Base-by-base conservation (phyloP, 495 filamentous ascomycete species). In the Xylaria cubensis region DNA sequence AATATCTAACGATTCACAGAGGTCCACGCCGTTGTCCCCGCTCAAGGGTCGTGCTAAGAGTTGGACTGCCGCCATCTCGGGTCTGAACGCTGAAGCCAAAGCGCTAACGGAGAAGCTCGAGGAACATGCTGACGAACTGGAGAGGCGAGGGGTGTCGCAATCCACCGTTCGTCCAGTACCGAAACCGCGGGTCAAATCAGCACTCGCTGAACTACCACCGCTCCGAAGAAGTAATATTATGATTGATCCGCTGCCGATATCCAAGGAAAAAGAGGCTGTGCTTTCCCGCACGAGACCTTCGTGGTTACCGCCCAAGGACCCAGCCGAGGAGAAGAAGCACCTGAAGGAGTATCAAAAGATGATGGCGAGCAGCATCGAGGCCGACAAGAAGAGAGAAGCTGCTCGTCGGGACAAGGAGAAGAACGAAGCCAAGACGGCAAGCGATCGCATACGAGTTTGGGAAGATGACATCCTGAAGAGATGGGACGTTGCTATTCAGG, bases 191-290 rank as follows among this genome's bases (percentile, higher is more conserved):
- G 82, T 86, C 15, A 87, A 86, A 59, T 88, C 87, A 10, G 85
- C 86, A 3, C 79, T 88, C 56, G 82, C 86, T 34, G 90, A 94
- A 69, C 84, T 98, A 8, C 96, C 96, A 4, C 96, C 94, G 17
- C 79, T 97, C 21, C 90, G 93, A 67, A 91, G 92, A 71, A 92
- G 92, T 19, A 95, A 97, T 77, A 91, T 97, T 62, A 95, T 98
- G 92, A 97, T 98, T 71, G 96, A 99, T 80, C 96, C 96, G 9
- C 82, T 99, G 69, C 97, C 95, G 2, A 91, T 97, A 46, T 97
- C 95, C 75, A 97, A 94, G 82, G 96, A 99, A 84, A 99, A 99
- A 81, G 94, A 97, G 74, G 94, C 92, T 51, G 92, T 97, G 7
- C 83, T 99, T 24, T 94, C 93, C 26, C 87, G 97, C 53, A 99